Conservation (phyloP, 2,329 filamentous ascomycete genomes). For the Arthroderma sp. region DNA sequence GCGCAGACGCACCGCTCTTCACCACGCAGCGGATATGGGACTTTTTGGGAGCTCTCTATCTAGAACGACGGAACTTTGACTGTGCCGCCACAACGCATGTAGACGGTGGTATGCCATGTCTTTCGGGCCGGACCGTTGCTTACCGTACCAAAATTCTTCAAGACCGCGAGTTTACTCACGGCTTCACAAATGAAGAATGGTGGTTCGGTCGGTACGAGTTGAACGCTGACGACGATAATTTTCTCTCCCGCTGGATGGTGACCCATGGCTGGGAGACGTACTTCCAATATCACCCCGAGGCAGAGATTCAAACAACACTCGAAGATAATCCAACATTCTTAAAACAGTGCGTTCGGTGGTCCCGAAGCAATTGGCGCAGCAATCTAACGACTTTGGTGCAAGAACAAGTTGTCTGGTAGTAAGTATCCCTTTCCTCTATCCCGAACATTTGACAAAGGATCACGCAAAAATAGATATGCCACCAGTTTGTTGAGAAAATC, state of each 20-base stretch:
- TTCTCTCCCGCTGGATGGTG: constrained; percentile 92
- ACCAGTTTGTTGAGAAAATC: not conserved
- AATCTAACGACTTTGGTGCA: constrained; percentile 81
- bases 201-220: constrained; percentile 64
- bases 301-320: constrained; percentile 82
- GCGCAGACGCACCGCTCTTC: constrained; percentile 48
- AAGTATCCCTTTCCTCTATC: constrained; percentile 35
- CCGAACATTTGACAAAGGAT: constrained; percentile 12
- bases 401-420: constrained; percentile 78
- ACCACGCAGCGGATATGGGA: constrained; percentile 56
- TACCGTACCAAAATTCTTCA: constrained; percentile 82
- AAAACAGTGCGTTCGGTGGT: constrained; percentile 88
- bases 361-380: constrained; percentile 93
- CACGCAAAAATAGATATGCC: constrained; percentile 1
- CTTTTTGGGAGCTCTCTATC: constrained; percentile 82
- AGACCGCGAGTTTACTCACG: constrained; percentile 71
- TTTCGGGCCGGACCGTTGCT: constrained; percentile 85
- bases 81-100: constrained; percentile 91
- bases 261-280: constrained; percentile 85
- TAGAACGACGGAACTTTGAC: constrained; percentile 90
- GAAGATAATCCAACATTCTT: constrained; percentile 82
- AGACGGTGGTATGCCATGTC: constrained; percentile 90
- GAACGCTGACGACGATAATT: constrained; percentile 96
- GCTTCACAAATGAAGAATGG: constrained; percentile 87
- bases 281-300: constrained; percentile 85